A percentile compares a stretch with the other conserved stretches of the same genome.
These are phyloP conservation scores for Starmerella etchellsii DNA, from an alignment of 805 yeast species.

Conservation along the genomic window DNA sequence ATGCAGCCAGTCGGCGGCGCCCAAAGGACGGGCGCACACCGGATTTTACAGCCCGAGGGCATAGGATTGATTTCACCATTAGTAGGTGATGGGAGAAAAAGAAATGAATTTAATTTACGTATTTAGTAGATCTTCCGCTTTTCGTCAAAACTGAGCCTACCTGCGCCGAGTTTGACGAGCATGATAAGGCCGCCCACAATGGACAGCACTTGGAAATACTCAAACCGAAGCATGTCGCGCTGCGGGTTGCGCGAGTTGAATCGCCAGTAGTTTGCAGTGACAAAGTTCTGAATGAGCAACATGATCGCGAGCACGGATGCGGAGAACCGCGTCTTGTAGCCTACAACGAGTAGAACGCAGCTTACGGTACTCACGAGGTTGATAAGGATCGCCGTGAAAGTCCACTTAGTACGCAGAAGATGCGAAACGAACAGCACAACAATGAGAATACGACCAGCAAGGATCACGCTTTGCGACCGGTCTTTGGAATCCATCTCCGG, in stretches of 20 bases:
- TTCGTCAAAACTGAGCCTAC: conserved; percentile 83
- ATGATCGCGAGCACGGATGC: conserved; percentile 56
- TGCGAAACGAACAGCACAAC: conserved; percentile 77
- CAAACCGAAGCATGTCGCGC: conserved; percentile 83
- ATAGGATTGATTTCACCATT: too few relatives aligned
- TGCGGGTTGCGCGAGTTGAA: conserved; percentile 55
- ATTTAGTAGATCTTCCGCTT: conserved; percentile 76
- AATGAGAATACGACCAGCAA: conserved; percentile 79
- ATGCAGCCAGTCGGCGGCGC: too few relatives aligned
- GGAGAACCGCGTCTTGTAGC: conserved; percentile 83
- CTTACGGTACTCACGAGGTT: conserved; percentile 57
- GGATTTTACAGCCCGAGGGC: too few relatives aligned
- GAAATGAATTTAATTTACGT: too few relatives aligned
- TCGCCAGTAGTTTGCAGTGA: conserved; percentile 82
- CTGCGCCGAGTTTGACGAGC: conserved; percentile 93
- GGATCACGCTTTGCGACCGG: conserved; percentile 61
- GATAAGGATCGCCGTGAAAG: conserved; percentile 47
- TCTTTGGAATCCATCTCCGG: conserved; percentile 61
- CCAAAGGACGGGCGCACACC: too few relatives aligned
- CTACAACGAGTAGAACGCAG: conserved; percentile 71
- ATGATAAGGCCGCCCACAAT: conserved; percentile 88
- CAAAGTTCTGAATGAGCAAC: conserved; percentile 60
- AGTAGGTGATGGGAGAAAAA: too few relatives aligned
- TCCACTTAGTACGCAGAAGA: conserved; percentile 57
- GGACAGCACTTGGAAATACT: conserved; percentile 85